Conservation (phyloP, 2,329 filamentous ascomycete species). For the Fusarium sublunatum region DNA sequence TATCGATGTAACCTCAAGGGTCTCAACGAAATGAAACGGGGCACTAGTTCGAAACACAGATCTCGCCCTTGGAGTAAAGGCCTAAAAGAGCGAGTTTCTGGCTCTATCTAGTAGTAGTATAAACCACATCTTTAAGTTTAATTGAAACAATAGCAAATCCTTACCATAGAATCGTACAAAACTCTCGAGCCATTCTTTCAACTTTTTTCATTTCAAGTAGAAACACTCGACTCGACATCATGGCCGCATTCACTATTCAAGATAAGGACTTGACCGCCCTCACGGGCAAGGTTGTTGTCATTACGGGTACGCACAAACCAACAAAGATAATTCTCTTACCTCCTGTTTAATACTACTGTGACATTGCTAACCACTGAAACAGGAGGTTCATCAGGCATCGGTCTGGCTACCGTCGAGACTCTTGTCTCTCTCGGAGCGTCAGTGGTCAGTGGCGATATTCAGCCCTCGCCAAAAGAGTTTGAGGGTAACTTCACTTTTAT, state of each 20-base stretch:
- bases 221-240: constrained; percentile 38
- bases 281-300: constrained; percentile 62
- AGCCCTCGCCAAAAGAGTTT: constrained; percentile 50
- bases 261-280: constrained; percentile 57
- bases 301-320: constrained; percentile 54
- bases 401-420: constrained; percentile 64
- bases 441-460: constrained; percentile 66
- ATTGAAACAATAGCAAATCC: no score
- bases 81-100: no score
- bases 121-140: no score
- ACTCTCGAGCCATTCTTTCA: neutral
- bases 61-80: no score
- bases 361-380: neutral
- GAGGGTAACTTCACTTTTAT: constrained; percentile 50
- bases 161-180: no score
- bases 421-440: constrained; percentile 64
- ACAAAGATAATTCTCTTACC: no score
- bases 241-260: constrained; percentile 59
- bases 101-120: no score
- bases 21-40: no score
- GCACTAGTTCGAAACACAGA: no score
- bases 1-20: no score
- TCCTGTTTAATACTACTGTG: no score
- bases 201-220: neutral
- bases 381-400: constrained; percentile 70